phyloP scores from a whole-genome alignment of 805 yeast genomes.

The Candida nemodendra region DNA sequence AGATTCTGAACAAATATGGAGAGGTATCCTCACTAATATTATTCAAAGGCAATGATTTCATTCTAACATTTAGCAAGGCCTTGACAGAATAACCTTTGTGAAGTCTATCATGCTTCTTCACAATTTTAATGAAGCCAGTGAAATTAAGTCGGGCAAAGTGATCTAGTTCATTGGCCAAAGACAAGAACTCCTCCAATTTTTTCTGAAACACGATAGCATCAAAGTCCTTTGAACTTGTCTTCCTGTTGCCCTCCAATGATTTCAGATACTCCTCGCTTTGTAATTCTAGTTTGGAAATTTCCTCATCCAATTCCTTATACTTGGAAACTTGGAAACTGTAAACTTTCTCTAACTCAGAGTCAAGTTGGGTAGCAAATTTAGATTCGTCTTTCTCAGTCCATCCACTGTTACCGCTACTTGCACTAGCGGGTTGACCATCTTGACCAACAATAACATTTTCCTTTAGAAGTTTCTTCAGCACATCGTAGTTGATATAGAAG shows the following conservation, averaged over 20 bases:
- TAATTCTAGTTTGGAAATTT: conserved; percentile 62
- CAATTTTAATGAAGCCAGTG: conserved; percentile 93
- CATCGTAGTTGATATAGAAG: conserved; percentile 64
- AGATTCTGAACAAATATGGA: conserved; percentile 80
- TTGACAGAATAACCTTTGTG: conserved; percentile 87
- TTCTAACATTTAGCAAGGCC: conserved; percentile 83
- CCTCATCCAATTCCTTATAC: conserved; percentile 65
- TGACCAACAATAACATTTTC: conserved; percentile 48
- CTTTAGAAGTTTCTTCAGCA: conserved; percentile 63
- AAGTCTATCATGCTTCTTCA: conserved; percentile 91
- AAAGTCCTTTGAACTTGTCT: conserved; percentile 37
- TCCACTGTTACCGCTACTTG: conserved; percentile 23
- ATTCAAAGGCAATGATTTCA: conserved; percentile 86
- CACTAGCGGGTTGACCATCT: conserved; percentile 12
- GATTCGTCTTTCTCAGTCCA: conserved; percentile 78
- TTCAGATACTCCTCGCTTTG: conserved; percentile 44
- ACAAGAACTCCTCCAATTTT: conserved; percentile 69
- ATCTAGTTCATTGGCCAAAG: conserved; percentile 80
- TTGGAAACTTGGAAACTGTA: conserved; percentile 67
- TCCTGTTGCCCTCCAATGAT: conserved; percentile 18
- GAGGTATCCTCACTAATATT: conserved; percentile 80
- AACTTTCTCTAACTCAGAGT: conserved; percentile 72
- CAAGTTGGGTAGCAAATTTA: conserved; percentile 63
- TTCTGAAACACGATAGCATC: conserved; percentile 63
- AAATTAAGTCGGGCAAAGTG: conserved; percentile 88